Base-by-base conservation (phyloP, 2,329 filamentous ascomycete genomes). In the Teratosphaeria zuluensis region DNA sequence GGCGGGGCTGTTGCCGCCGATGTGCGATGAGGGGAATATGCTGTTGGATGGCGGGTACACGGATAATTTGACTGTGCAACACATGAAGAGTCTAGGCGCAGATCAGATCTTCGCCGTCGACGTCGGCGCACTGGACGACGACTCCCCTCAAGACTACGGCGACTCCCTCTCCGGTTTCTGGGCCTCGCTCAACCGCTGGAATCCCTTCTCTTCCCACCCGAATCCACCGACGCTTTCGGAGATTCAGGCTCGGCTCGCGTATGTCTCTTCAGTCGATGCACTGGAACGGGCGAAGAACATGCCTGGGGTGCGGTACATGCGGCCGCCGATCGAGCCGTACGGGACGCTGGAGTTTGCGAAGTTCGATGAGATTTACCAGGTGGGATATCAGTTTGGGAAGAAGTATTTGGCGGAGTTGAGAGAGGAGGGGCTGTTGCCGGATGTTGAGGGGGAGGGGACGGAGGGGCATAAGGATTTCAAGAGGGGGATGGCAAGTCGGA, bases 21-120 rank as follows among this genome's bases (percentile, higher is more conserved):
- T 99, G 21, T 99, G 94, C 69, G 94, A 99, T 69, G 92, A 99
- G 69, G 94, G 95, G 28, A 92, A 87, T 76, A 95, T 99, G 91
- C 80, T 99, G 1, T 81, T 99, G 0, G 94, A 99, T 67, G 94
- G 94, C 51, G 94, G 94, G 16, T 99, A 99, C 72, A 87, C 97
- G 56, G 94, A 99, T 79, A 99, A 99, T 67, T 78, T 99, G 59
- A 97, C 94, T 0, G 95, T 99, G 19, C 88, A 90, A 14, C 92
- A 97, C 74, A 99, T 99, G 94, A 96, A 95, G 73, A 87, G 86
- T 2, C 81, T 99, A 0, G 94, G 94, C 0, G 91, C 91, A 11
- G 90, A 96, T 69, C 85, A 94, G 52, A 95, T 99, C 63, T 96
- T 99, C 71, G 94, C 94, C 0, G 83, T 99, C 31, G 94, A 99